These are phyloP conservation scores for Akanthomyces lecanii DNA, from an alignment of 2,329 filamentous ascomycete species.

Conservation along the genomic window DNA sequence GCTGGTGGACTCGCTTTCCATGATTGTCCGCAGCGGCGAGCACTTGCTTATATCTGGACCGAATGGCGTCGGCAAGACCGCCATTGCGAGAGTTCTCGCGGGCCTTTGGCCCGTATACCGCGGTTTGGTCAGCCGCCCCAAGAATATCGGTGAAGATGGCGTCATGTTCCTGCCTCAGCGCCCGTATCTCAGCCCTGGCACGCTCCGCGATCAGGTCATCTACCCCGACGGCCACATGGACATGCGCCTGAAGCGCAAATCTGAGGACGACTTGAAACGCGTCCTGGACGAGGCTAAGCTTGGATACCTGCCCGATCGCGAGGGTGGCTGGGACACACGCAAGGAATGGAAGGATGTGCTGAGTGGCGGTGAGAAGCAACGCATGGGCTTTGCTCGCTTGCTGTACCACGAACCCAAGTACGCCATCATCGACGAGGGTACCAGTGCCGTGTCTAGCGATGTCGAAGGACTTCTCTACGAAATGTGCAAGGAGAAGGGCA, in stretches of 20 bases:
- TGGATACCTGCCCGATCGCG: conserved; percentile 83
- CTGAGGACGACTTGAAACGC: conserved; percentile 71
- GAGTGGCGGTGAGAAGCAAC: conserved; percentile 95
- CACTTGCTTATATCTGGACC: conserved; percentile 93
- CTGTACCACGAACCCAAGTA: conserved; percentile 94
- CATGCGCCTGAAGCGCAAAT: conserved; percentile 77
- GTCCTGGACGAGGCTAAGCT: conserved; percentile 80
- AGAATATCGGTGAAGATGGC: conserved; percentile 74
- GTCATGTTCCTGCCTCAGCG: conserved; percentile 98
- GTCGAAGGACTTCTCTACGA: conserved; percentile 94
- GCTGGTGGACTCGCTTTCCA: conserved; percentile 79
- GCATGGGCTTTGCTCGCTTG: conserved; percentile 84
- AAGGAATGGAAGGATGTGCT: conserved; percentile 99
- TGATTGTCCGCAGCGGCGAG: conserved; percentile 85
- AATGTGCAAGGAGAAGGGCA: conserved; percentile 84
- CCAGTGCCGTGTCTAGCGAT: conserved; percentile 87
- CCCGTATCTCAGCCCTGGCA: conserved; percentile 87
- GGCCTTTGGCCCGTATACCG: conserved; percentile 96
- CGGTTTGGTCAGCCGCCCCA: conserved; percentile 83
- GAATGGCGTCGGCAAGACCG: conserved; percentile 90
- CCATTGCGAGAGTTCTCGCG: conserved; percentile 80
- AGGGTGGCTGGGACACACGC: conserved; percentile 93
- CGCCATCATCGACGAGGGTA: conserved; percentile 93
- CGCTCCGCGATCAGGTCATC: conserved; percentile 92
- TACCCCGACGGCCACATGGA: conserved; percentile 94